Evolutionary conservation across 2,329 filamentous ascomycete species (phyloP).

Genomic region (Ophiostoma quercus): DNA sequence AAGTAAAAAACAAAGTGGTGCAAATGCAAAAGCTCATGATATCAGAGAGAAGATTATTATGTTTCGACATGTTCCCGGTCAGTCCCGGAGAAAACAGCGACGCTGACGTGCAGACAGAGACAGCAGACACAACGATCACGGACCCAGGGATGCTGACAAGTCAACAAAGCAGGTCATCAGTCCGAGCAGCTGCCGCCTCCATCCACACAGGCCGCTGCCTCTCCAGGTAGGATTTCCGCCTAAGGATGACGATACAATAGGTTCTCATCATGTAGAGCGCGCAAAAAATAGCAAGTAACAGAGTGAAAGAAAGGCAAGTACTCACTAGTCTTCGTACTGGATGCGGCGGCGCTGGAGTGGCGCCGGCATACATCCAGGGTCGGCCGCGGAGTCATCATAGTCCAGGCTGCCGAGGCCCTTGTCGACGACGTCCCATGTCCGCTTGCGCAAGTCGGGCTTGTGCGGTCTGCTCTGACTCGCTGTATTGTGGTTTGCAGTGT

Average conservation of each 20-base stretch:
- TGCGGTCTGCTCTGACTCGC: not conserved
- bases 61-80: slow-evolving; percentile 37
- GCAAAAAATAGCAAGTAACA: not conserved
- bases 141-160: not conserved
- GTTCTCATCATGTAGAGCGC: slow-evolving; percentile 67
- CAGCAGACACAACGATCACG: not conserved
- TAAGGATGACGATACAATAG: slow-evolving; percentile 94
- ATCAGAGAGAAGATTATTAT: slow-evolving; percentile 51
- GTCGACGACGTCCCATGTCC: slow-evolving; percentile 63
- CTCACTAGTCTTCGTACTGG: slow-evolving; percentile 41
- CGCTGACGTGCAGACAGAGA: not conserved
- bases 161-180: not conserved
- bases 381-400: slow-evolving; percentile 47
- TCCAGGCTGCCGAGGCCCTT: slow-evolving; percentile 55
- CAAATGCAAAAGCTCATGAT: not conserved
- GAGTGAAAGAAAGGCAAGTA: not conserved
- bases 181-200: not conserved
- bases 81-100: slow-evolving; percentile 30
- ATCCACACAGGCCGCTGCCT: not conserved
- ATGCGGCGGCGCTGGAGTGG: slow-evolving; percentile 42
- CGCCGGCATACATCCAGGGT: slow-evolving; percentile 28
- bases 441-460: slow-evolving; percentile 56
- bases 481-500: slow-evolving; percentile 36
- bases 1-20: not conserved
- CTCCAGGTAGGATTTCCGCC: slow-evolving; percentile 54